Conservation (phyloP, 2,329 filamentous ascomycete species). For the Arthroderma sp. region DNA sequence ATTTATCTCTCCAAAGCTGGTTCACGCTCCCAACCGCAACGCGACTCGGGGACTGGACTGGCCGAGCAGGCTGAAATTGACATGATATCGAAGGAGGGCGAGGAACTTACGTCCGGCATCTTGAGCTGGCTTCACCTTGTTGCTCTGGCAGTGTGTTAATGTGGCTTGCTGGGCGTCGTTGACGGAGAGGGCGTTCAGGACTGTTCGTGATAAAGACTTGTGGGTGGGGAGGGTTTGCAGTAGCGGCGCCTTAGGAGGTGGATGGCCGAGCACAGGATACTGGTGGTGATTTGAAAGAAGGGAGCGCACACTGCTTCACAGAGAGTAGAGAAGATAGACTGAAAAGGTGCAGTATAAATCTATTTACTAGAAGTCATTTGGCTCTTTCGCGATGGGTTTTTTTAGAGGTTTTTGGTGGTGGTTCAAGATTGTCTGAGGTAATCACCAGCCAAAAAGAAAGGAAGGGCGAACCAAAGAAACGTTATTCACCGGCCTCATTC, state of each 20-base stretch:
- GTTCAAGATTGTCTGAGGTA: not conserved
- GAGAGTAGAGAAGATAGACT: too few species aligned
- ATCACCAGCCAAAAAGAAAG: not conserved
- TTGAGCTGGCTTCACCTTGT: slow-evolving; percentile 15
- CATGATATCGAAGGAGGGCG: not conserved
- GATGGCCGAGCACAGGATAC: not conserved
- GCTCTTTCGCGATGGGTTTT: not conserved
- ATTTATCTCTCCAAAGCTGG: not conserved
- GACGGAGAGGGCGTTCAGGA: not conserved
- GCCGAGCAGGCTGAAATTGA: not conserved
- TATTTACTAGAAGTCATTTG: too few species aligned
- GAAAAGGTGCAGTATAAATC: too few species aligned
- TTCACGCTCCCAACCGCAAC: not conserved
- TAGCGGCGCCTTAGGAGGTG: not conserved
- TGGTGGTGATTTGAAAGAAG: not conserved
- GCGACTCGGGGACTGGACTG: not conserved
- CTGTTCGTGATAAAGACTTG: not conserved
- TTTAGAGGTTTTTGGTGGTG: not conserved
- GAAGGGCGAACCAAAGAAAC: not conserved
- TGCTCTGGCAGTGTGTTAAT: not conserved
- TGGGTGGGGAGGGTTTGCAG: not conserved
- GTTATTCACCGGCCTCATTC: not conserved
- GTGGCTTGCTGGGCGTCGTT: not conserved
- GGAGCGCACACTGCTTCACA: not conserved
- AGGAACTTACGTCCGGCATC: slow-evolving; percentile 36